Percentiles rank a stretch among this genome's conserved stretches.
Evolutionary conservation across 2,329 filamentous ascomycete species (phyloP).

Genomic region (Periglandula ipomoeae): DNA sequence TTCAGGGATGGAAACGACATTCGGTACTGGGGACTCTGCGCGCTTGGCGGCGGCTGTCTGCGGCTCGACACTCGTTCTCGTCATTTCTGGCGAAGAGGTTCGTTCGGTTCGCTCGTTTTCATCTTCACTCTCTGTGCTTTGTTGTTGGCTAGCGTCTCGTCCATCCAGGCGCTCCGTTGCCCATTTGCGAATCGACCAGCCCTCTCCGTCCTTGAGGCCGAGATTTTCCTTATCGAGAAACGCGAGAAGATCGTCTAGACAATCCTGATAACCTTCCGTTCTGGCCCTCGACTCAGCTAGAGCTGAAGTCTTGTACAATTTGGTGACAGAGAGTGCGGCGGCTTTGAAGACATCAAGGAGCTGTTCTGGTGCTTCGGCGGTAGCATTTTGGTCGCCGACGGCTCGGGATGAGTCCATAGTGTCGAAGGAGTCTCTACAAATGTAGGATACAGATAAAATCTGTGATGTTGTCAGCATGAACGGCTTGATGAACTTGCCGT

Average conservation of each 20-base stretch:
- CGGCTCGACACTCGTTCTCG: constrained; percentile 36
- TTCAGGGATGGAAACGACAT: constrained; percentile 14
- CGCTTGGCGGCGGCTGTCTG: constrained; percentile 19
- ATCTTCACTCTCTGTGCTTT: constrained; percentile 58
- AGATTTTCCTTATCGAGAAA: constrained; percentile 79
- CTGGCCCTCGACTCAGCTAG: constrained; percentile 67
- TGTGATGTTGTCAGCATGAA: neutral
- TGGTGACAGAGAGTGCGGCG: constrained; percentile 88
- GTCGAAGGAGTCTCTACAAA: neutral
- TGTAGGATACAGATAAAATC: neutral
- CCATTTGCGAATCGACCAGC: constrained; percentile 52
- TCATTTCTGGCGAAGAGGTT: constrained; percentile 48
- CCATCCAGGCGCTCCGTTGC: constrained; percentile 62
- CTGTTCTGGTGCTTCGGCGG: constrained; percentile 42
- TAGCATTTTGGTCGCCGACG: constrained; percentile 9
- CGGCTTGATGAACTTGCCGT: neutral
- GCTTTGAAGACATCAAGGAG: constrained; percentile 86
- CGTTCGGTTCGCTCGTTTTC: constrained; percentile 56
- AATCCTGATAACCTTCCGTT: constrained; percentile 84
- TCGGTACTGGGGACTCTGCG: constrained; percentile 18
- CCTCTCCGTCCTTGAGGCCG: constrained; percentile 72
- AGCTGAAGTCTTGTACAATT: constrained; percentile 88
- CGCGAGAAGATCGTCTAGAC: constrained; percentile 76
- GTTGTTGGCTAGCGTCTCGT: constrained; percentile 41
- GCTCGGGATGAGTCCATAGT: constrained; percentile 11